A percentile compares a stretch with the other conserved stretches of the same genome.
phyloP scores from a whole-genome alignment of 73 alveolate species.

The Tetrahymena elliotti region DNA sequence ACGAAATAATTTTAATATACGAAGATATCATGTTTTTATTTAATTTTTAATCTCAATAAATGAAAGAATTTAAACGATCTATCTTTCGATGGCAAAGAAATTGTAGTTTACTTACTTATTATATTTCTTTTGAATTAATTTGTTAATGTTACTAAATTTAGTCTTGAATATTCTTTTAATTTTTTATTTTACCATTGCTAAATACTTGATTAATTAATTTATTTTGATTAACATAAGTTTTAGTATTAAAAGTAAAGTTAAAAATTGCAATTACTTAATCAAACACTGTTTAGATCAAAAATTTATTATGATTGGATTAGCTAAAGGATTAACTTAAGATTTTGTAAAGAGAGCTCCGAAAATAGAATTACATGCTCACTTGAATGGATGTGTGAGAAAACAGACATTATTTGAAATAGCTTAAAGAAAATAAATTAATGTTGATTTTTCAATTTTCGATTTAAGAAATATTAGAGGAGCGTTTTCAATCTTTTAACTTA shows the following conservation, averaged over 20 bases:
- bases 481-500: conserved; percentile 65
- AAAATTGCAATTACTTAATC: neutral
- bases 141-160: too few relatives aligned
- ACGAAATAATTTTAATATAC: too few relatives aligned
- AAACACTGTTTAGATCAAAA: neutral
- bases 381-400: conserved; percentile 81
- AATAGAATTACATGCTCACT: conserved; percentile 89
- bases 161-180: too few relatives aligned
- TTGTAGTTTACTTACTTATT: too few relatives aligned
- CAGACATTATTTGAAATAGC: conserved; percentile 75
- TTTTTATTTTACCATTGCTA: too few relatives aligned
- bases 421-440: conserved; percentile 48
- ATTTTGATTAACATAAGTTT: too few relatives aligned
- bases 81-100: too few relatives aligned
- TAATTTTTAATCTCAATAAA: too few relatives aligned
- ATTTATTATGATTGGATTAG: neutral
- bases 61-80: too few relatives aligned
- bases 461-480: conserved; percentile 51
- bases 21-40: too few relatives aligned
- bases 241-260: neutral
- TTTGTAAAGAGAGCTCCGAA: conserved; percentile 5
- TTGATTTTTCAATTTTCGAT: conserved; percentile 44
- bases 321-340: neutral
- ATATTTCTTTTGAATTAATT: too few relatives aligned
- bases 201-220: too few relatives aligned